Conservation (phyloP, 1,284 basidiomycete species). For the Austropuccinia psidii region DNA sequence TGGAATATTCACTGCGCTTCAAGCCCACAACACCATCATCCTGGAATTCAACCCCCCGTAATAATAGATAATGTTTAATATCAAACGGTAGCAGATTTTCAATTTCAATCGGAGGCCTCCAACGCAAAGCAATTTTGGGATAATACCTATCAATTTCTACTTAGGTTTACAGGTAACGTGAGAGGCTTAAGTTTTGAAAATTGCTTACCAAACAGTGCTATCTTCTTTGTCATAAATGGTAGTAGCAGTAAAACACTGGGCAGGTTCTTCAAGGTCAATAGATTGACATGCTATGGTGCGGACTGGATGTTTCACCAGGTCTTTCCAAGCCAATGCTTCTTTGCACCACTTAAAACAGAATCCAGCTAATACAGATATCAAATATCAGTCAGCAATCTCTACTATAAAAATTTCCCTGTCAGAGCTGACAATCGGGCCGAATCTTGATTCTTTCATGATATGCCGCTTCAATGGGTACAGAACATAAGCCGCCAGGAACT, state of each 20-base stretch:
- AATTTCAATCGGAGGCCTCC: constrained; percentile 55
- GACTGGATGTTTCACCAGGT: constrained; percentile 67
- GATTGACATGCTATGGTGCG: constrained; percentile 82
- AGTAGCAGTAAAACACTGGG: constrained; percentile 83
- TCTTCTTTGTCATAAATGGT: constrained; percentile 33
- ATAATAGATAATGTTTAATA: constrained; percentile 80
- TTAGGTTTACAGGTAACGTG: neutral
- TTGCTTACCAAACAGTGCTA: constrained; percentile 13
- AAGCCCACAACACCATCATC: constrained; percentile 69
- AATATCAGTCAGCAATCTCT: neutral
- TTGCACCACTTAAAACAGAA: constrained; percentile 59
- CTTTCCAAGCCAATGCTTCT: constrained; percentile 78
- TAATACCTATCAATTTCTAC: constrained; percentile 23
- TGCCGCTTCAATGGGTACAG: constrained; percentile 85
- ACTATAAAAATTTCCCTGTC: neutral
- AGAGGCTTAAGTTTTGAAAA: neutral
- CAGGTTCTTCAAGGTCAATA: constrained; percentile 69
- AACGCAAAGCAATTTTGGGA: constrained; percentile 29
- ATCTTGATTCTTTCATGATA: constrained; percentile 74
- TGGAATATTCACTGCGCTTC: constrained; percentile 32
- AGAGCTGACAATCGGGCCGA: constrained; percentile 55
- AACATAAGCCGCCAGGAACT: constrained; percentile 79
- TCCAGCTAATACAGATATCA: neutral
- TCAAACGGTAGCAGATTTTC: constrained; percentile 96
- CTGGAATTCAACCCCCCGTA: constrained; percentile 84